These are phyloP conservation scores for Taphrina populina DNA, from an alignment of 1,139 yeast genomes.

Conservation along the genomic window DNA sequence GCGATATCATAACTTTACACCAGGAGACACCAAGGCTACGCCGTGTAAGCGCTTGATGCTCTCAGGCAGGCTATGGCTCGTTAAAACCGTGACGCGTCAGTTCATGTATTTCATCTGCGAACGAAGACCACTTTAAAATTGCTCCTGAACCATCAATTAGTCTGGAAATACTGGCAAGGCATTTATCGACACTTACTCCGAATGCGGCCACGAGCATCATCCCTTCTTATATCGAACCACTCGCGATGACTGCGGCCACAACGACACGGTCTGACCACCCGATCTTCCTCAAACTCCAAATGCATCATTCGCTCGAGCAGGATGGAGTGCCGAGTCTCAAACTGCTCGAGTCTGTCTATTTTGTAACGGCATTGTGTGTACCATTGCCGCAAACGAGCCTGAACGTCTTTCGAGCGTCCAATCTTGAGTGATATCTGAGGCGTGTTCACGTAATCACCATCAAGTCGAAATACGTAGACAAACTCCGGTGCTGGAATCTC, in stretches of 20 bases:
- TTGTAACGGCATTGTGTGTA: slow-evolving; percentile 25
- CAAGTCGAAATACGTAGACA: slow-evolving; percentile 26
- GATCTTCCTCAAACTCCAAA: slow-evolving; percentile 21
- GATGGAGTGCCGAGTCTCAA: slow-evolving; percentile 8
- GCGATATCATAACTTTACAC: too few species aligned
- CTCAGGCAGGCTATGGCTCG: too few species aligned
- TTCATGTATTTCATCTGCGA: slow-evolving; percentile 3
- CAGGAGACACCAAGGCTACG: too few species aligned
- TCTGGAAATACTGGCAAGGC: too few species aligned
- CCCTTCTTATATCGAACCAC: slow-evolving; percentile 25
- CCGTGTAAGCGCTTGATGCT: too few species aligned
- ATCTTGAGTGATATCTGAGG: slow-evolving; percentile 29
- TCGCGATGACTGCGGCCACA: slow-evolving; percentile 28
- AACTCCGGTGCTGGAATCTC: not conserved
- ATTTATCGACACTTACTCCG: not conserved
- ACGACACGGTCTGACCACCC: slow-evolving; percentile 9
- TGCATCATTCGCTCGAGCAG: slow-evolving; percentile 24
- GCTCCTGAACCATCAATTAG: slow-evolving; percentile 1
- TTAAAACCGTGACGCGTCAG: too few species aligned
- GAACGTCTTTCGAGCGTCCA: slow-evolving; percentile 26
- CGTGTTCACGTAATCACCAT: slow-evolving; percentile 21
- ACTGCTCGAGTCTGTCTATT: slow-evolving; percentile 18
- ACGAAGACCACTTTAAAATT: slow-evolving; percentile 8
- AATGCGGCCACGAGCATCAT: slow-evolving; percentile 23
- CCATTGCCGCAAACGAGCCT: slow-evolving; percentile 21